These are phyloP conservation scores for Crithidia sp. DNA, from an alignment of 208 protist genomes.

Conservation along the genomic window DNA sequence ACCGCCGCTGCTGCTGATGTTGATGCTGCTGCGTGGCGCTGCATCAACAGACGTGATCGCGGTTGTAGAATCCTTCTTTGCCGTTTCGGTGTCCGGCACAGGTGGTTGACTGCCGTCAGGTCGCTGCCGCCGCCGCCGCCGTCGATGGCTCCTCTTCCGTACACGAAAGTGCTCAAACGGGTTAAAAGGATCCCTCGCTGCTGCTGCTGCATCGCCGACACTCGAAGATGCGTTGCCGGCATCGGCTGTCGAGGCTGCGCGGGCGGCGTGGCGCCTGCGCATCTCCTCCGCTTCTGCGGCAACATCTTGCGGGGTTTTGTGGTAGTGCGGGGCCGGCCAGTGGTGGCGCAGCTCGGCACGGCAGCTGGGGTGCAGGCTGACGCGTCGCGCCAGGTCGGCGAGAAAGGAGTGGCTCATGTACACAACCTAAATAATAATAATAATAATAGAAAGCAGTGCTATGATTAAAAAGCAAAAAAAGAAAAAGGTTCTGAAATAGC, in stretches of 20 bases:
- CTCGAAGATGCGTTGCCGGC: not conserved
- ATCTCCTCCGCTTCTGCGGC: conserved; percentile 17
- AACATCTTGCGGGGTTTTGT: conserved; percentile 27
- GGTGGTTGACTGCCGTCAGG: too few relatives aligned
- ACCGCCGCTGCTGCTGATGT: not conserved
- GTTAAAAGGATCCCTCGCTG: conserved; percentile 9
- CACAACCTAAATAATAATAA: not conserved
- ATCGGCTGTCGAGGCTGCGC: not conserved
- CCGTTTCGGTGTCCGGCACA: too few relatives aligned
- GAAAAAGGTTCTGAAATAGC: too few relatives aligned
- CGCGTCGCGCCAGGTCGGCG: conserved; percentile 28
- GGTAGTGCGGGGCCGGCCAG: conserved; percentile 58
- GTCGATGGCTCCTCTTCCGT: not conserved
- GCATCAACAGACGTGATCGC: not conserved
- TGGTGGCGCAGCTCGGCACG: conserved; percentile 39
- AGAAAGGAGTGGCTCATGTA: conserved; percentile 24
- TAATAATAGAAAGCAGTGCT: too few relatives aligned
- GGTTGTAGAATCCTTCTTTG: not conserved
- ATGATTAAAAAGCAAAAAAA: too few relatives aligned
- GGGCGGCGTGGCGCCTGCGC: not conserved
- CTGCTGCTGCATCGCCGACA: not conserved
- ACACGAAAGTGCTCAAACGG: conserved; percentile 16
- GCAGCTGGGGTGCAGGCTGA: conserved; percentile 50
- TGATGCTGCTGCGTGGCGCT: not conserved
- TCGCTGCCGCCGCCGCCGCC: too few relatives aligned